These are phyloP conservation scores for Mycosphaerella arachidis DNA, from an alignment of 2,329 filamentous ascomycete genomes.

Conservation along the genomic window DNA sequence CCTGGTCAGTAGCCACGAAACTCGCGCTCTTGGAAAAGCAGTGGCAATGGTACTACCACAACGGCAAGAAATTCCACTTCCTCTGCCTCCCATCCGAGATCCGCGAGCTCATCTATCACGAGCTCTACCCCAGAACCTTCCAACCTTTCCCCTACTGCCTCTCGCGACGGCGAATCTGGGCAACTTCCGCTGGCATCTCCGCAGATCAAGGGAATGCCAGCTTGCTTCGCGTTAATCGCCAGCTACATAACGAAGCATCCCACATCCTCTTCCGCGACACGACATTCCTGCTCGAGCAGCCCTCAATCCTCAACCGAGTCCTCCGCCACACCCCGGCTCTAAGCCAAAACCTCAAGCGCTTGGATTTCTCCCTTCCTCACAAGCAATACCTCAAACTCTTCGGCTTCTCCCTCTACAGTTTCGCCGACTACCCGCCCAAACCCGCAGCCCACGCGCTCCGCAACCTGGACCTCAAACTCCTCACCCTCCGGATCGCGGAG, in stretches of 20 bases:
- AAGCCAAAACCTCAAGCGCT: constrained; percentile 10
- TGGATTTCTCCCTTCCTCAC: constrained; percentile 23
- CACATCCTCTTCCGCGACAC: constrained; percentile 18
- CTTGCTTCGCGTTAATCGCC: constrained; percentile 19
- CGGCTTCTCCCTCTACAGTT: constrained; percentile 10
- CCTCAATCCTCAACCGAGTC: constrained; percentile 10
- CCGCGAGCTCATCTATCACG: constrained; percentile 21
- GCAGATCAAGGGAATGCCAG: constrained; percentile 1
- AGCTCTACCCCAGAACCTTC: constrained; percentile 5
- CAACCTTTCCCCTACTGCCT: neutral
- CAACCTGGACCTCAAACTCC: constrained; percentile 5
- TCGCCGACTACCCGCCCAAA: neutral
- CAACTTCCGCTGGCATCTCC: neutral
- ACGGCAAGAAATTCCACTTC: constrained; percentile 11
- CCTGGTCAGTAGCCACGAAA: neutral
- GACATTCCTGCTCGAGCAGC: constrained; percentile 19
- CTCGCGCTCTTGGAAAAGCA: neutral
- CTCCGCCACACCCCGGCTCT: constrained; percentile 5
- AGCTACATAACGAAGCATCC: constrained; percentile 20
- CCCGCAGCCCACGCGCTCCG: constrained; percentile 2
- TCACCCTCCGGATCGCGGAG: constrained; percentile 3
- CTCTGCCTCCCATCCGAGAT: constrained; percentile 24
- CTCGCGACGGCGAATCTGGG: neutral
- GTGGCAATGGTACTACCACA: constrained; percentile 11
- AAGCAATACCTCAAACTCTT: constrained; percentile 24